Evolutionary conservation across 306 rosid species (phyloP), one percentile per base, ranked within the genome.

Genomic region (Prunus mume): DNA sequence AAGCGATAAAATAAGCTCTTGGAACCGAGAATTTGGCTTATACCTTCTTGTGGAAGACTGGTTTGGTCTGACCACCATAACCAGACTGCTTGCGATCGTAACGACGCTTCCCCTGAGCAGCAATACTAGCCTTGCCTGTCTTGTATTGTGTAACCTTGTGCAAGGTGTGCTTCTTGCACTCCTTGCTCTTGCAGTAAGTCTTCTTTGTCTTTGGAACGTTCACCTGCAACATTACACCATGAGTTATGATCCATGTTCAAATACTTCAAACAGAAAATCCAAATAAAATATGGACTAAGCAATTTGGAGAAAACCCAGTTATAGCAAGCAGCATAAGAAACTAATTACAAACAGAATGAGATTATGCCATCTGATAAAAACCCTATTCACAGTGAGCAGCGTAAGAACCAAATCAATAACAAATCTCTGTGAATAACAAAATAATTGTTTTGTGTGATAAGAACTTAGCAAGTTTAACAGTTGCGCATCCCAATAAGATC

Each of bases 71-170:
- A 17, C 86, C 86, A 14, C 86, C 89, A 74, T 82, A 86, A 34
- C 89, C 86, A 2, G 89, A 86, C 25, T 86, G 86, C 57, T 86
- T 86, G 46, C 89, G 86, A 56, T 86, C 89, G 6, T 86, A 86
- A 62, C 89, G 85, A 20, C 86, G 80, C 79, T 86, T 86, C 15
- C 89, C 89, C 67, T 86, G 83, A 17, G 85, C 89, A 69, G 85
- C 86, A 77, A 86, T 86, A 56, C 86, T 86, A 13, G 77, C 86
- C 79, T 86, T 86, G 1, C 89, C 85, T 79, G 80, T 86, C 79
- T 86, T 86, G 62, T 82, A 86, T 61, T 86, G 89, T 0, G 89
- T 86, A 2, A 86, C 89, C 71, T 86, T 82, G 82, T 86, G 89
- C 89, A 82, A 69, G 71, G 86, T 82, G 76, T 86, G 89, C 89